Evolutionary conservation across 441 rosid genomes (phyloP).

Genomic region (Daphne laureola): DNA sequence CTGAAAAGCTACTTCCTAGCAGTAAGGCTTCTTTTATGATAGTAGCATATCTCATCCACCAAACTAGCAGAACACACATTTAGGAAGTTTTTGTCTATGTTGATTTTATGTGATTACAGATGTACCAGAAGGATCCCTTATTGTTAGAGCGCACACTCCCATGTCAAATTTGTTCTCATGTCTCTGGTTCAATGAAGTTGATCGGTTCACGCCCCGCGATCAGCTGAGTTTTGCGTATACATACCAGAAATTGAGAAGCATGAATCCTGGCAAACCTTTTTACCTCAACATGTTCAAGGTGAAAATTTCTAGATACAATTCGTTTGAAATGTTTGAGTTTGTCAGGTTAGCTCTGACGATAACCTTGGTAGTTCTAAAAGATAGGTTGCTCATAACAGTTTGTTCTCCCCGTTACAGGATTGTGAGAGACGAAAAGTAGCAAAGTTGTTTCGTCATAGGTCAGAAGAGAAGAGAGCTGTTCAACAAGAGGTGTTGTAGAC

Average conservation of each 20-base stretch:
- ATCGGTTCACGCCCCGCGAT: conserved; percentile 93
- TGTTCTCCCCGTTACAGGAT: conserved; percentile 45
- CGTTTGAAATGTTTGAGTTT: not conserved
- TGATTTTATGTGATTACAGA: conserved; percentile 34
- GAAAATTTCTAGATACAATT: conserved; percentile 1
- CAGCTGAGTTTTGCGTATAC: conserved; percentile 93
- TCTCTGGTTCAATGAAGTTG: conserved; percentile 98
- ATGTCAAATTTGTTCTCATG: conserved; percentile 97
- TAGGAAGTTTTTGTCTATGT: conserved; percentile 4
- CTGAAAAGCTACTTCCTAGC: conserved; percentile 79
- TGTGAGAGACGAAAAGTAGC: conserved; percentile 90
- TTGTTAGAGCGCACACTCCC: conserved; percentile 91
- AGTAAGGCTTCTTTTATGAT: conserved; percentile 33
- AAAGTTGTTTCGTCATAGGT: conserved; percentile 72
- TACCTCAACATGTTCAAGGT: conserved; percentile 98
- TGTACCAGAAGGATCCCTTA: conserved; percentile 98
- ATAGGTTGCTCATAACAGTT: not conserved
- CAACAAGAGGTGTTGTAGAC: conserved; percentile 37
- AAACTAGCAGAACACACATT: conserved; percentile 1
- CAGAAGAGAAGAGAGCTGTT: conserved; percentile 58
- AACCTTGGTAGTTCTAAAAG: not conserved
- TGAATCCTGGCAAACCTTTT: conserved; percentile 73
- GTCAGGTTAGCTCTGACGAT: not conserved
- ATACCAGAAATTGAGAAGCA: conserved; percentile 75
- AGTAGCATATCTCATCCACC: not conserved